Base-by-base conservation (phyloP, 140 eudicot species). In the Bidens hawaiensis region DNA sequence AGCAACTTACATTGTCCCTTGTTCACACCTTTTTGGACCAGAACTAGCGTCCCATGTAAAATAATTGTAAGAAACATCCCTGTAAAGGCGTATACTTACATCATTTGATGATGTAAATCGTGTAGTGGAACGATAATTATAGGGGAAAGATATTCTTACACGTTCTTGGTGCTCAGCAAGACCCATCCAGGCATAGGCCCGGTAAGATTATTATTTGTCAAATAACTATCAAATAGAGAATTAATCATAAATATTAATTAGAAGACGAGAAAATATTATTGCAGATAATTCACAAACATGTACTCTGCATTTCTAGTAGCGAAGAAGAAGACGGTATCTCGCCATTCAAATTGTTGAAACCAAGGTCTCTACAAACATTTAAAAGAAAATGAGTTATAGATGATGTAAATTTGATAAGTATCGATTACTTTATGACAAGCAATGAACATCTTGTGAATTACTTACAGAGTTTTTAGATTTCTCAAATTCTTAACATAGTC, bases 311-410 rank as follows among this genome's bases (percentile, higher is more conserved):
- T 36, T 69, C 73, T 42, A 84, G 77, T 17, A 75, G 61, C 53
- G 53, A 60, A 47, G 79, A 85, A 55, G 87, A 46, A 61, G 67
- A 27, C 51, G 96, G 96, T 46, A 88, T 85, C 66, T 66, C 83
- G 56, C 94, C 94, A 43, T 75, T 79, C 74, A 88, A 77, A 65
- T 79, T 75, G 60, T 88, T 85, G 67, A 88, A 88, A 68, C 94
- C 85, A 24, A 88, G 81, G 82, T 88, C 96, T 79, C 96, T 63
- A 69, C 43, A 57, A 63, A 46, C 40, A 23, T 5, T 6, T 18
- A 8, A 17, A 47, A 46, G 9, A 47, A 17, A 69, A 24, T 58
- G 64, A 65, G 62, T 62, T 33, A 67, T 18, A 57, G 19, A 61
- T 26, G 31, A 66, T 22, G 33, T 28, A 24, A 58, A 40, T 34